phyloP scores from a whole-genome alignment of 2,329 filamentous ascomycete species.

The Penicillium sp. region DNA sequence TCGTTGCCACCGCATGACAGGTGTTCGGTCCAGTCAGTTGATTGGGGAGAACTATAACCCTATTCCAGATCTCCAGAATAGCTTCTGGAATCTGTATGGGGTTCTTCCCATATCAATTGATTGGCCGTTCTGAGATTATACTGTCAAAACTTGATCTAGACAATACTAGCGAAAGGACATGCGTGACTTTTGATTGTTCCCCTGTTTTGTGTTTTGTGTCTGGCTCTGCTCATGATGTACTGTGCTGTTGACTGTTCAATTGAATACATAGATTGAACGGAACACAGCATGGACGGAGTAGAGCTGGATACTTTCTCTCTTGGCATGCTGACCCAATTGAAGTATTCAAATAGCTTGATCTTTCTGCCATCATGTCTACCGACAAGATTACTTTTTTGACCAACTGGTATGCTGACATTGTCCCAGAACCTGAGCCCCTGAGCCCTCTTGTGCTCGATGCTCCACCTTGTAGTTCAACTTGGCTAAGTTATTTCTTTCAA shows the following conservation, averaged over 20 bases:
- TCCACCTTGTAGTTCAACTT: constrained; percentile 3
- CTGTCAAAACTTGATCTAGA: constrained; percentile 81
- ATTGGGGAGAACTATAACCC: neutral
- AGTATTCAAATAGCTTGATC: constrained; percentile 28
- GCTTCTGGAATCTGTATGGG: neutral
- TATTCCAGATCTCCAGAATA: neutral
- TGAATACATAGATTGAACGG: constrained; percentile 1
- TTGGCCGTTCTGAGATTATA: constrained; percentile 67
- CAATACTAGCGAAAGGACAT: constrained; percentile 87
- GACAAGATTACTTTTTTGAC: constrained; percentile 83
- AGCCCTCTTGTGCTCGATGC: neutral
- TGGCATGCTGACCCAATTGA: constrained; percentile 32
- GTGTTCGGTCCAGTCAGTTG: constrained; percentile 35
- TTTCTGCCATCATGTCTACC: constrained; percentile 64
- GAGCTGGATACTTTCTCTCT: constrained; percentile 17
- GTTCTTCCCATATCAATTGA: constrained; percentile 28
- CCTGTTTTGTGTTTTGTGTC: constrained; percentile 25
- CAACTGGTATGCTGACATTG: constrained; percentile 64
- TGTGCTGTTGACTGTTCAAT: constrained; percentile 5
- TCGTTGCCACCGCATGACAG: constrained; percentile 45
- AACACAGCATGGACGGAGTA: neutral
- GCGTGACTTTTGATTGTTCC: constrained; percentile 61
- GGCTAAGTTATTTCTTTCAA: constrained; percentile 41
- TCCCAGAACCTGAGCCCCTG: neutral
- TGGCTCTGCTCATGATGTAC: constrained; percentile 1